phyloP scores from a whole-genome alignment of 2,329 filamentous ascomycete genomes.

The Ilyonectria robusta region DNA sequence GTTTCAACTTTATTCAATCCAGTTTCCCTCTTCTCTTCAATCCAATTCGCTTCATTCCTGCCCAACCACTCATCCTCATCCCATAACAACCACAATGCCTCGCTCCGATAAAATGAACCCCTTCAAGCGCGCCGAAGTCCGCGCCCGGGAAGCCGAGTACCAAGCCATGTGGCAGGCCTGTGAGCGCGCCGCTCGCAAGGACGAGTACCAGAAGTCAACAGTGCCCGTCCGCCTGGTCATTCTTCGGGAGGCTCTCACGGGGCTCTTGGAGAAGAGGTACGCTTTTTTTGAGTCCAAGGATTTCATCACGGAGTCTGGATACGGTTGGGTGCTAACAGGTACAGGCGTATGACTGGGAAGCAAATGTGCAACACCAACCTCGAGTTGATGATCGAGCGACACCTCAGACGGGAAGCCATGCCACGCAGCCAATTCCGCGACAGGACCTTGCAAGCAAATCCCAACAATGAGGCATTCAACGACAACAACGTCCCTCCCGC shows the following conservation, averaged over 20 bases:
- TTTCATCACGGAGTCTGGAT: too few relatives aligned
- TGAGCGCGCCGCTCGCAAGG: constrained; percentile 35
- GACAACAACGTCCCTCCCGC: neutral
- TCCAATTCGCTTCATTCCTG: neutral
- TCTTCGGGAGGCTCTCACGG: constrained; percentile 17
- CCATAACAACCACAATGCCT: constrained; percentile 28
- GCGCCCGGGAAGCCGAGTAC: constrained; percentile 42
- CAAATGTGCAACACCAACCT: constrained; percentile 32
- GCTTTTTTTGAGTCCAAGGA: neutral
- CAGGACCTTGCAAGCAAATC: neutral
- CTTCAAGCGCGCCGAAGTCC: constrained; percentile 15
- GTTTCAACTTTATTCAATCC: neutral
- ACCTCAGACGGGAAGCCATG: constrained; percentile 35
- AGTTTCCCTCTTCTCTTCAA: too few relatives aligned
- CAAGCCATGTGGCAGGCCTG: constrained; percentile 45
- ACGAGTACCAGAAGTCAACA: constrained; percentile 24
- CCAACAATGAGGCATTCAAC: neutral
- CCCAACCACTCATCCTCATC: neutral
- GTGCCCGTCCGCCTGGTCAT: constrained; percentile 21
- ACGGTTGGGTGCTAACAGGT: neutral
- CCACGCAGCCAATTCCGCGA: neutral
- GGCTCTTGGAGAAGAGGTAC: constrained; percentile 37
- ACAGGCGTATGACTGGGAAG: constrained; percentile 31
- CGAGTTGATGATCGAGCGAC: constrained; percentile 36
- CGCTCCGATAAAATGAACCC: neutral